A percentile compares a stretch with the other conserved stretches of the same genome.
Conservation (phyloP, 306 rosid species). For the Medicago ruthenica region DNA sequence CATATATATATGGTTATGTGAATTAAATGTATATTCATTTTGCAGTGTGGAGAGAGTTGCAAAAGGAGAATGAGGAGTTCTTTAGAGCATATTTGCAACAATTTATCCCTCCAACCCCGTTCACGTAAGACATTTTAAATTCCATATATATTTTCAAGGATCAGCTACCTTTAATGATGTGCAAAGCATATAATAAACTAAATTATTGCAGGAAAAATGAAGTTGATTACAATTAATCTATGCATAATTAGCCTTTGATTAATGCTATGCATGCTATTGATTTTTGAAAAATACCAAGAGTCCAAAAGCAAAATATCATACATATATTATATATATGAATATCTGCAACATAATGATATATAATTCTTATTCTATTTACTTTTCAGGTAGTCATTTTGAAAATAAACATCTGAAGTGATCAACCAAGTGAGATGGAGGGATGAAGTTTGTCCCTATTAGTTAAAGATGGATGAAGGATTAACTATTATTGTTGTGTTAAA, state of each 20-base stretch:
- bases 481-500: neutral
- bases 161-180: neutral
- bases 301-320: too few species aligned
- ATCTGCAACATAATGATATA: neutral
- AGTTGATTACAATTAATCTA: slow-evolving; percentile 10
- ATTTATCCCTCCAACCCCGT: slow-evolving; percentile 54
- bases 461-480: slow-evolving; percentile 30
- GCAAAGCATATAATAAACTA: slow-evolving; percentile 43
- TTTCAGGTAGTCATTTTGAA: slow-evolving; percentile 62
- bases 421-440: slow-evolving; percentile 1
- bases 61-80: slow-evolving; percentile 85
- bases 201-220: neutral
- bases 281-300: neutral
- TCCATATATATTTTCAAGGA: neutral
- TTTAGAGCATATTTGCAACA: slow-evolving; percentile 75
- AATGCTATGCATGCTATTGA: slow-evolving; percentile 16
- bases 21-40: slow-evolving; percentile 6
- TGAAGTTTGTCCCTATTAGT: slow-evolving; percentile 17
- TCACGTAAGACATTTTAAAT: slow-evolving; percentile 41
- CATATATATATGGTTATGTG: neutral
- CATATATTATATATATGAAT: neutral
- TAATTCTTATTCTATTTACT: neutral
- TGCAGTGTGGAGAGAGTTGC: slow-evolving; percentile 93
- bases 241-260: neutral
- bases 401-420: slow-evolving; percentile 45